Percentiles rank a stretch among this genome's conserved stretches.
Conservation (phyloP, 2,329 filamentous ascomycete species). For the Clonostachys byssicola region DNA sequence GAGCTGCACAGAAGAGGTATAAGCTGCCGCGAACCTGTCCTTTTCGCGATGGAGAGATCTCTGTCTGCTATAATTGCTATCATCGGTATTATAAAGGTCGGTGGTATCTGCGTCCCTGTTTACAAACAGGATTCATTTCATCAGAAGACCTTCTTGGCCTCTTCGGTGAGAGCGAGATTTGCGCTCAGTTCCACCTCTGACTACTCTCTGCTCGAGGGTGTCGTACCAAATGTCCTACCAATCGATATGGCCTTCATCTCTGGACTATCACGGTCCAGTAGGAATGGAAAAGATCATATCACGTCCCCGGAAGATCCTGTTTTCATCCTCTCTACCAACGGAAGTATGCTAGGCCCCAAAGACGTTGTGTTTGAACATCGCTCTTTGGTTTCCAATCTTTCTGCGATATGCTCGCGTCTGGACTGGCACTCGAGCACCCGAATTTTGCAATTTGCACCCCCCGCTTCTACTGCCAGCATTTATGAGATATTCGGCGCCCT, state of each 20-base stretch:
- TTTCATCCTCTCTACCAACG: not conserved
- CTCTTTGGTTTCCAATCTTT: not conserved
- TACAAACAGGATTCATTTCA: not conserved
- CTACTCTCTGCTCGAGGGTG: too few relatives aligned
- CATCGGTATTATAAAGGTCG: not conserved
- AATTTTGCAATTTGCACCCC: constrained; percentile 1
- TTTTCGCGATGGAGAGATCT: not conserved
- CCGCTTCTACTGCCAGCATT: not conserved
- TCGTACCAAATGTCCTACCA: too few relatives aligned
- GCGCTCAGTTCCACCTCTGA: not conserved
- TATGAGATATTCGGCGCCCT: constrained; percentile 1
- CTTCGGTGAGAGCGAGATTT: not conserved
- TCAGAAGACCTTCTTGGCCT: not conserved
- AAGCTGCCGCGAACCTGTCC: not conserved
- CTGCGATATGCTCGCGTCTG: too few relatives aligned
- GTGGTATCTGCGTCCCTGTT: not conserved
- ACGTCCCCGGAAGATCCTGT: not conserved
- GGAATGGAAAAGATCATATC: not conserved
- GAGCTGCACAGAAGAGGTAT: not conserved
- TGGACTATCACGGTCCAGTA: too few relatives aligned
- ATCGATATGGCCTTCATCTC: too few relatives aligned
- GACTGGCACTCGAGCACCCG: not conserved
- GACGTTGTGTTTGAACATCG: not conserved
- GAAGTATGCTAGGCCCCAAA: not conserved
- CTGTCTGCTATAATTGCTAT: not conserved